A percentile compares a stretch with the other conserved stretches of the same genome.
Evolutionary conservation across 2,329 filamentous ascomycete species (phyloP).

Genomic region (Fusarium sororula): DNA sequence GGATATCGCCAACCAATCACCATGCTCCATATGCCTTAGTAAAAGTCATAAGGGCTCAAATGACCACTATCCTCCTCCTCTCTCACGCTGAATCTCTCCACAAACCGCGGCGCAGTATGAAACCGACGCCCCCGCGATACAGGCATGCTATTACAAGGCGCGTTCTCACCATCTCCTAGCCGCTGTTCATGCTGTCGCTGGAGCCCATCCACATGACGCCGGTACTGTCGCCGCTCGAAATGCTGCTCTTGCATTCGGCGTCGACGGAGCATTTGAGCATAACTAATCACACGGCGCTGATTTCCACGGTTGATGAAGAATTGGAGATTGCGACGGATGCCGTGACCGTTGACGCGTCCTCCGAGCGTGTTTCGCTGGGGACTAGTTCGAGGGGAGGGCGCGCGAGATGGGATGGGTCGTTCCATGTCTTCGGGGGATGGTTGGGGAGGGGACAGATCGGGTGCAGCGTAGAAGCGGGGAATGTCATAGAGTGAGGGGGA

Average conservation of each 20-base stretch:
- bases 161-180: neutral
- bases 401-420: neutral
- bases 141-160: neutral
- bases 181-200: neutral
- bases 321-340: neutral
- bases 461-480: neutral
- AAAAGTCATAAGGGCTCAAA: neutral
- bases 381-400: neutral
- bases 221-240: neutral
- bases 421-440: neutral
- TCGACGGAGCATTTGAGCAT: neutral
- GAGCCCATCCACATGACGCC: fast-evolving
- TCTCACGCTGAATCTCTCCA: neutral
- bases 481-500: neutral
- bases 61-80: neutral
- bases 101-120: neutral
- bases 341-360: fast-evolving
- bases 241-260: neutral
- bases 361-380: neutral
- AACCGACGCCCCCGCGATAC: neutral
- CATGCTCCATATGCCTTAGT: no score
- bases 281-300: neutral
- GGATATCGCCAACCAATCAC: neutral
- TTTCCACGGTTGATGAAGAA: neutral
- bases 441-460: fast-evolving